phyloP scores from a whole-genome alignment of 495 filamentous ascomycete genomes.

The Penicillium herquei region DNA sequence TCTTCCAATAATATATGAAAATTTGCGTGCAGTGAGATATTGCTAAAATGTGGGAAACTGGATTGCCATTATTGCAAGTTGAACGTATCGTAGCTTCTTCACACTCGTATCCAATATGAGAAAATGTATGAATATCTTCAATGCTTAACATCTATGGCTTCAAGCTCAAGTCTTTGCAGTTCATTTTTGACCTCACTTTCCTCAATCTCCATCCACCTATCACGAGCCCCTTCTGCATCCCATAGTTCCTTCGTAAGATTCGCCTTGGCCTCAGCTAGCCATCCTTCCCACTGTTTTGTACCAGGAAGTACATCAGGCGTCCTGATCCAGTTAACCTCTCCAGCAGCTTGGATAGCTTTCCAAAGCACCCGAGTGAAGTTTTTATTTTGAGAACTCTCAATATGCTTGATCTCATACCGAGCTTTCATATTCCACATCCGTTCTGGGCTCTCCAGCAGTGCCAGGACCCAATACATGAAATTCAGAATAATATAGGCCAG shows the following conservation, averaged over 20 bases:
- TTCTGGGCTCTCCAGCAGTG: constrained; percentile 9
- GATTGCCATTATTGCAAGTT: too few species aligned
- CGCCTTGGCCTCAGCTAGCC: constrained; percentile 50
- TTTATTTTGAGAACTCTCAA: constrained; percentile 12
- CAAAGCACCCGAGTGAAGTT: constrained; percentile 55
- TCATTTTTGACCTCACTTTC: too few species aligned
- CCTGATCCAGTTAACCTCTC: constrained; percentile 47
- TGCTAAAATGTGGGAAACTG: too few species aligned
- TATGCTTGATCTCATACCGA: constrained; percentile 18
- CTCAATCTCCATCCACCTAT: too few species aligned
- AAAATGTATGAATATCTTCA: too few species aligned
- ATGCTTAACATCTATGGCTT: too few species aligned
- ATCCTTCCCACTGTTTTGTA: constrained; percentile 50
- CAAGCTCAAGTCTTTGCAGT: too few species aligned
- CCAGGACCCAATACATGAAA: constrained; percentile 53
- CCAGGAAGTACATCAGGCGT: constrained; percentile 45
- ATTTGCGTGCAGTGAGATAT: too few species aligned
- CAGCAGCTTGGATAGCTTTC: constrained; percentile 54
- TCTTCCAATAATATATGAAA: too few species aligned
- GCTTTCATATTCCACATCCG: constrained; percentile 20
- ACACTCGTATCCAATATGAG: too few species aligned
- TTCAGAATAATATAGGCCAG: constrained; percentile 59
- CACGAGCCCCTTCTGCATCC: constrained; percentile 27
- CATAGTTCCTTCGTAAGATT: constrained; percentile 36
- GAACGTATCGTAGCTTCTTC: too few species aligned